Percentiles rank a stretch among this genome's conserved stretches.
Conservation (phyloP, 345 rosid genomes). For the Gossypium ekmanianum region DNA sequence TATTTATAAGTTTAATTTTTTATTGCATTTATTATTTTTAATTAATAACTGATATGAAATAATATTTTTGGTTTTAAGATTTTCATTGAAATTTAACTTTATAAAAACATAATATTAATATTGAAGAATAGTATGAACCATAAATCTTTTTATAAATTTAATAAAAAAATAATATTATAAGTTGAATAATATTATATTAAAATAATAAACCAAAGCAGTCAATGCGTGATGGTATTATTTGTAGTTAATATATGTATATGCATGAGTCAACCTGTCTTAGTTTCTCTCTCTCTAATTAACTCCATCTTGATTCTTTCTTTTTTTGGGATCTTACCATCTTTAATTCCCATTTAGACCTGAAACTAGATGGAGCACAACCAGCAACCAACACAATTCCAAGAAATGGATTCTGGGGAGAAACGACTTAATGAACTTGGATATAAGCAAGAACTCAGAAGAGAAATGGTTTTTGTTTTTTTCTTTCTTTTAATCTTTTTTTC, state of each 20-base stretch:
- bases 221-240: no score
- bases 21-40: no score
- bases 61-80: no score
- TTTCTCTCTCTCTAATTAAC: not conserved
- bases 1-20: no score
- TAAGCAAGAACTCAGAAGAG: constrained; percentile 64
- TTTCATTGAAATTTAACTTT: no score
- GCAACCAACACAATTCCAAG: not conserved
- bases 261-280: constrained; percentile 3
- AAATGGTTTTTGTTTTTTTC: constrained; percentile 34
- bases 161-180: no score
- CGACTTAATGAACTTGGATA: constrained; percentile 58
- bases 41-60: no score
- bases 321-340: not conserved
- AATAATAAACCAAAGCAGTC: no score
- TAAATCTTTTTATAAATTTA: no score
- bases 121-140: no score
- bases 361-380: not conserved
- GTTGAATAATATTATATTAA: no score
- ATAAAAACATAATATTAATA: no score
- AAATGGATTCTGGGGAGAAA: constrained; percentile 66
- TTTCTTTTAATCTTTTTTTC: not conserved
- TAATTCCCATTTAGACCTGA: not conserved
- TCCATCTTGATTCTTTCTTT: not conserved
- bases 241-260: not conserved